These are phyloP conservation scores for Yamadazyma tumulicola DNA, from an alignment of 805 yeast genomes.

Conservation along the genomic window DNA sequence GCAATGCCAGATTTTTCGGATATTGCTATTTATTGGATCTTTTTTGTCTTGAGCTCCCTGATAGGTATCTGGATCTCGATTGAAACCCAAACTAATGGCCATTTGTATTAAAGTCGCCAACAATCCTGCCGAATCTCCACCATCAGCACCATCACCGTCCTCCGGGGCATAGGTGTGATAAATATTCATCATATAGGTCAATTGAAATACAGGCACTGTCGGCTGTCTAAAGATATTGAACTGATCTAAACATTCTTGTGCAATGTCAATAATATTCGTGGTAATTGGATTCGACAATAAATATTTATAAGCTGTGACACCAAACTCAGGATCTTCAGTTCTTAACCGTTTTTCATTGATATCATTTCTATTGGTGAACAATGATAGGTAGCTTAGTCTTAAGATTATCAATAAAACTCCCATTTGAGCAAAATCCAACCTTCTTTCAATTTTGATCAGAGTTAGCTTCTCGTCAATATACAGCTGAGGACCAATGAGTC, in stretches of 20 bases:
- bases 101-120: conserved; percentile 30
- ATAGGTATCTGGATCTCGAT: conserved; percentile 38
- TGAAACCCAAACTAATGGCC: conserved; percentile 38
- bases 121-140: conserved; percentile 31
- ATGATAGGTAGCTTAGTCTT: conserved; percentile 40
- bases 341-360: conserved; percentile 26
- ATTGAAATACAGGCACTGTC: conserved; percentile 27
- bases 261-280: conserved; percentile 42
- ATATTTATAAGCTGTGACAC: conserved; percentile 29
- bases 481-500: conserved; percentile 32
- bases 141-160: conserved; percentile 41
- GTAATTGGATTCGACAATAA: conserved; percentile 46
- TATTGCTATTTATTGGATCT: conserved; percentile 36
- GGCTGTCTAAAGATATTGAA: conserved; percentile 45
- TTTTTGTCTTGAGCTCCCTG: conserved; percentile 18
- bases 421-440: conserved; percentile 38
- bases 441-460: conserved; percentile 29
- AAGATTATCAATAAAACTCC: conserved; percentile 40
- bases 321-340: conserved; percentile 19
- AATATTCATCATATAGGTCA: conserved; percentile 25
- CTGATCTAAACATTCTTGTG: conserved; percentile 53
- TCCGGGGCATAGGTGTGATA: conserved; percentile 38
- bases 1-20: conserved; percentile 59
- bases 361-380: conserved; percentile 27
- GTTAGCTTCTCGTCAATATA: conserved; percentile 22